Conservation (phyloP, 176 grass and related monocot genomes). For the Cenchrus americanus region DNA sequence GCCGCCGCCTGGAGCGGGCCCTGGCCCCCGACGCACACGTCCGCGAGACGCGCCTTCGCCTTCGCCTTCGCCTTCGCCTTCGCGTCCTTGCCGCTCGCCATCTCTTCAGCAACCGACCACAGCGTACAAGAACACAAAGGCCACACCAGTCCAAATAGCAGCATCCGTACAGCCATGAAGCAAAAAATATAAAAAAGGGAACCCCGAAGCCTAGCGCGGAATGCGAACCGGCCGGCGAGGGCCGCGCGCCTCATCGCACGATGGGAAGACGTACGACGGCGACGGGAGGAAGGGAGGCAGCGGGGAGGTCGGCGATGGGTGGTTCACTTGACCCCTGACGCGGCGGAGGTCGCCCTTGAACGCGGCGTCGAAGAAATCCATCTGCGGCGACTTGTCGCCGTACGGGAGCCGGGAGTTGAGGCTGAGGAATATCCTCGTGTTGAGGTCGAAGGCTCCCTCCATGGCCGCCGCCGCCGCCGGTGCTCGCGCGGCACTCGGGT, state of each 20-base stretch:
- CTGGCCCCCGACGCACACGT: background rate
- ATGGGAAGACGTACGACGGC: background rate
- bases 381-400: conserved; percentile 11
- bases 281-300: background rate
- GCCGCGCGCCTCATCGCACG: background rate
- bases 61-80: conserved; percentile 29
- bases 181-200: too few species aligned
- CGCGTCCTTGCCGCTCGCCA: conserved; percentile 39
- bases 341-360: conserved; percentile 36
- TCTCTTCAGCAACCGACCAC: conserved; percentile 20
- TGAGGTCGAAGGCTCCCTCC: conserved; percentile 15
- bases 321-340: conserved; percentile 33
- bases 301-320: background rate
- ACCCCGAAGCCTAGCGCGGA: background rate
- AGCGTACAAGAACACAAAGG: background rate
- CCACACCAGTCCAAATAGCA: background rate
- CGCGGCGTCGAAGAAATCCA: conserved; percentile 38
- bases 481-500: too few species aligned
- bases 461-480: conserved; percentile 2
- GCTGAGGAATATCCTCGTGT: background rate
- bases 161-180: too few species aligned
- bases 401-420: conserved; percentile 12
- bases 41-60: conserved; percentile 32
- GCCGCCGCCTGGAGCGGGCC: conserved; percentile 42
- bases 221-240: background rate